Base-by-base conservation (phyloP, 495 filamentous ascomycete genomes). In the Acidiella bohemica region DNA sequence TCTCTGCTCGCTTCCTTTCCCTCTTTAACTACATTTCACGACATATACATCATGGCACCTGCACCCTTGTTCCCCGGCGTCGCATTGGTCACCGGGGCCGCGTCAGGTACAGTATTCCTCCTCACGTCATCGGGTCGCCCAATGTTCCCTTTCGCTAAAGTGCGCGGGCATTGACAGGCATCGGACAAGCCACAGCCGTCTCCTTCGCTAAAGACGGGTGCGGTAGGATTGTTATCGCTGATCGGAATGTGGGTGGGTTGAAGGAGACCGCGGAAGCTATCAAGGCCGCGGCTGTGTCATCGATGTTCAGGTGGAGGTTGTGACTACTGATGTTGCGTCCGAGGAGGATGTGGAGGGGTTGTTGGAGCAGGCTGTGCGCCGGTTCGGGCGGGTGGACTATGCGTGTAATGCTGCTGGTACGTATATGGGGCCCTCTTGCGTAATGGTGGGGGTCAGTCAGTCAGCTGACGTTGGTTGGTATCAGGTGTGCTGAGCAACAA, bases 181-280 rank as follows among this genome's bases (percentile, higher is more conserved):
- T 73, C 52, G 71, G 70, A n/a, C 63, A 64, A 4, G 67, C 67
- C 3, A 60, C 61, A 7, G 66, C 67, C n/a, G 59, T 56, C 14
- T 61, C 59, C 0, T 75, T 75, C 50, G 69, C 65, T 0, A 41
- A 50, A 2, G 61, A 62, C 32, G 70, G 71, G n/a, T 72, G 68
- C 55, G 23, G 51, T 0, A 44, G 51, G 19, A 64, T 73, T 32
- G 63, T 62, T 6, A 63, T 75, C 40, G 66, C 65, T n/a, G 71
- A 75, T 41, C 40, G 65, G 10, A 64, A 68, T 35, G 53, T 47
- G 8, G 28, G 39, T 8, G 58, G 61, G 0, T 53, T 72, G 4
- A 39, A 59, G 0, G 44, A 59, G 13, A 70, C 65, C 0, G 40
- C 35, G 29, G 32, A 54, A 19, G 35, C 44, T 2, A 57, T 72